Evolutionary conservation across 345 rosid genomes (phyloP).

Genomic region (Noccaea caerulescens): DNA sequence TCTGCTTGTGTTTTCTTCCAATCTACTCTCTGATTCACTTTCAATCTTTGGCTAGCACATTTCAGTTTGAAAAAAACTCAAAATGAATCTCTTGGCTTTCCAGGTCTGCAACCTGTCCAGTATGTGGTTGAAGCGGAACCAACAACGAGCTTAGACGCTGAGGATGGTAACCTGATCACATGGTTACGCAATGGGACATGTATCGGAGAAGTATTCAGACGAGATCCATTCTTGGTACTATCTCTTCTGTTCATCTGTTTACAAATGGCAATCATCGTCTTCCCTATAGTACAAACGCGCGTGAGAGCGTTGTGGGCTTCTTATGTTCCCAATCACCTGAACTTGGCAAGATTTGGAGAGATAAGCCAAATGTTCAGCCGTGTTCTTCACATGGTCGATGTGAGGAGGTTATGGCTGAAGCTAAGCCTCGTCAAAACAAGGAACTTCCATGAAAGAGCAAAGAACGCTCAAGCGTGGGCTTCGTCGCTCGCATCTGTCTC

Average conservation of each 20-base stretch:
- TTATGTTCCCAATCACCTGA: slow-evolving; percentile 61
- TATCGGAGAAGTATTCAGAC: slow-evolving; percentile 49
- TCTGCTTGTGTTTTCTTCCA: slow-evolving; percentile 15
- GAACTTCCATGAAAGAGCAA: slow-evolving; percentile 77
- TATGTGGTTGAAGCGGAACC: slow-evolving; percentile 50
- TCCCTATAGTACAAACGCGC: slow-evolving; percentile 54
- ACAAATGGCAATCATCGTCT: slow-evolving; percentile 50
- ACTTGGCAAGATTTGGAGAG: slow-evolving; percentile 87
- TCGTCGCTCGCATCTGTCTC: slow-evolving; percentile 90
- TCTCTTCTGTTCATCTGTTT: slow-evolving; percentile 59
- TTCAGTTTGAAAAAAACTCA: background rate
- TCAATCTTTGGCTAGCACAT: background rate
- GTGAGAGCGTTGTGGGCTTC: slow-evolving; percentile 65
- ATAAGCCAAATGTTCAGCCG: slow-evolving; percentile 74
- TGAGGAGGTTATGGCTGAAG: slow-evolving; percentile 82
- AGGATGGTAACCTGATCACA: slow-evolving; percentile 35
- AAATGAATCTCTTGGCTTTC: background rate
- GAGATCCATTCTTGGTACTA: slow-evolving; percentile 66
- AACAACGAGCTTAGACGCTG: slow-evolving; percentile 22
- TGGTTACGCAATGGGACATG: slow-evolving; percentile 47
- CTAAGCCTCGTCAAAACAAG: slow-evolving; percentile 74
- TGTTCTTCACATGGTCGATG: slow-evolving; percentile 69
- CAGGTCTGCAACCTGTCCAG: slow-evolving; percentile 57
- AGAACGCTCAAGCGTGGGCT: slow-evolving; percentile 86
- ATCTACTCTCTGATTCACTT: slow-evolving; percentile 1